Evolutionary conservation across 2,329 filamentous ascomycete genomes (phyloP).

Genomic region (Tolypocladium cylindrosporum): DNA sequence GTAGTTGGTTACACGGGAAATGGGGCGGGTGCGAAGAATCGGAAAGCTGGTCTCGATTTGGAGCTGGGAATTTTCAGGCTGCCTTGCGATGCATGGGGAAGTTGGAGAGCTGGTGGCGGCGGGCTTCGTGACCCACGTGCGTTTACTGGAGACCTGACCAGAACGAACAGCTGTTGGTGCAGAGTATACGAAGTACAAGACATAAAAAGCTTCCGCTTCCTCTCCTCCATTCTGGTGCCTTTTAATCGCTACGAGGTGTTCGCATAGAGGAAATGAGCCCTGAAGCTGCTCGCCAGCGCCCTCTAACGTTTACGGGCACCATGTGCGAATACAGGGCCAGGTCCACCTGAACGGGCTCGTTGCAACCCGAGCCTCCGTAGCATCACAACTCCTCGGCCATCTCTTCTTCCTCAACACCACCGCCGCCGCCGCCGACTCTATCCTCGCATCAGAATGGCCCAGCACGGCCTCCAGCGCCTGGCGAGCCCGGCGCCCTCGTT

Average conservation of each 20-base stretch:
- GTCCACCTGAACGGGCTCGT: neutral
- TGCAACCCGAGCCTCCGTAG: neutral
- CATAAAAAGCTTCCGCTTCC: neutral
- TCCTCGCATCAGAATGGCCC: constrained; percentile 22
- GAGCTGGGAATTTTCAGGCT: neutral
- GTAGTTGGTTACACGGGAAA: neutral
- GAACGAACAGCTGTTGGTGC: too few species aligned
- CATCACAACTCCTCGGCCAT: neutral
- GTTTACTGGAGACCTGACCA: neutral
- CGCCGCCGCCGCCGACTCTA: too few species aligned
- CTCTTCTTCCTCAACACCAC: neutral
- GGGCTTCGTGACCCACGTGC: neutral
- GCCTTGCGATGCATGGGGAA: neutral
- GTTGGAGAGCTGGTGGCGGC: neutral
- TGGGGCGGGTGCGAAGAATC: neutral
- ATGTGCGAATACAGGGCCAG: neutral
- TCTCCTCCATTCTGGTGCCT: neutral
- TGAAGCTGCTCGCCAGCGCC: too few species aligned
- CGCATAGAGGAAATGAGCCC: too few species aligned
- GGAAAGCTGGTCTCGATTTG: neutral
- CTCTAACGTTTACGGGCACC: too few species aligned
- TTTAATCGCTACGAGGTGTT: neutral
- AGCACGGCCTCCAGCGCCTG: constrained; percentile 56
- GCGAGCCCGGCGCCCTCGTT: constrained; percentile 52
- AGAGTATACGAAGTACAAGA: too few species aligned